Base-by-base conservation (phyloP, 2,329 filamentous ascomycete species). In the Diaporthe sp. region DNA sequence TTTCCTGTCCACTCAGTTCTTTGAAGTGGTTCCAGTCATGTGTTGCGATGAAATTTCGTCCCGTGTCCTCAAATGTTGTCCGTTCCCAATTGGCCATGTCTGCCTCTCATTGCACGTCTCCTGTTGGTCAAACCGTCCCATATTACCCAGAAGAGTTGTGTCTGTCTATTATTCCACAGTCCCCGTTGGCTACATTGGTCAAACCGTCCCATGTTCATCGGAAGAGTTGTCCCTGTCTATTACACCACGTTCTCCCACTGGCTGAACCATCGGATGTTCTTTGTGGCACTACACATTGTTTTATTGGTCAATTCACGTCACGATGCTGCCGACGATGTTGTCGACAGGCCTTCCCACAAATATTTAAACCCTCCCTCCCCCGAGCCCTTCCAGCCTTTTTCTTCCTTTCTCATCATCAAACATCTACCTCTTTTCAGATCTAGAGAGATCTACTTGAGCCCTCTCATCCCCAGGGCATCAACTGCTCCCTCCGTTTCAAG, bases 321-420 rank as follows among this genome's bases (percentile, higher is more conserved):
- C 4, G 15, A 19, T 28, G 19, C 28, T 22, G n/a, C 30, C 40
- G 45, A n/a, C n/a, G 64, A 25, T 54, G 19, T 7, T 54, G 5
- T 38, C 35, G n/a, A n/a, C n/a, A n/a, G n/a, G n/a, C n/a, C 30
- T 19, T 25, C 33, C 47, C 15, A 40, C 28, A 67, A 54, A 40
- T 68, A 68, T 22, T 68, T 68, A 68, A 28, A 54, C 64, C 64
- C 47, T 15, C 45, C 30, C 19, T 25, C 64, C 10, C 64, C 15
- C 45, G 5, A 22, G 8, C n/a, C 19, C 30, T 52, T 52, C 19
- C 45, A 38, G 22, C 45, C 38, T 67, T 1, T 52, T 67, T 1
- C 25, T 40, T n/a, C 22, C 19, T n/a, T 28, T n/a, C 22, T 22
- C 42, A 42, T 42, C 40, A n/a, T 47, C 61, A 15, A 47, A 12